phyloP scores from a whole-genome alignment of 176 grass and related monocot genomes.

The Calamus simplicifolius region DNA sequence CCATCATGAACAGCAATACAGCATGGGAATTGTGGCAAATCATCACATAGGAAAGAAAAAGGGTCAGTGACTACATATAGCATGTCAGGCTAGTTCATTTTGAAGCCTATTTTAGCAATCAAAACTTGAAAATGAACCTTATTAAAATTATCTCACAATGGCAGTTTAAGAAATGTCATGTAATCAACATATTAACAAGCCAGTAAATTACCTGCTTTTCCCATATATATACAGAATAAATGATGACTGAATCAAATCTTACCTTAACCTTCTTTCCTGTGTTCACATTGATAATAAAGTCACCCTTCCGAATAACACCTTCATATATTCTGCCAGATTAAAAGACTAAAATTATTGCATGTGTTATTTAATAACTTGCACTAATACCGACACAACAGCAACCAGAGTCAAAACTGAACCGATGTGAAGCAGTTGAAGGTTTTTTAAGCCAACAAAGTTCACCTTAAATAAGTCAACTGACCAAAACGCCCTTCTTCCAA shows the following conservation, averaged over 20 bases:
- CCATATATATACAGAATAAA: too few relatives aligned
- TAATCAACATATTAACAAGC: too few relatives aligned
- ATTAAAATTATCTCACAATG: too few relatives aligned
- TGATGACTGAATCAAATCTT: conserved; percentile 17
- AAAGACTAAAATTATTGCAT: conserved; percentile 20
- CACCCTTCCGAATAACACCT: conserved; percentile 83
- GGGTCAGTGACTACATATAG: too few relatives aligned
- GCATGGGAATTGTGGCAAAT: too few relatives aligned
- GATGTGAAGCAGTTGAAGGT: background rate
- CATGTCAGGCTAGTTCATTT: too few relatives aligned
- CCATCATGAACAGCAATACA: too few relatives aligned
- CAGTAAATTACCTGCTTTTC: too few relatives aligned
- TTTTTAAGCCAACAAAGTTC: conserved; percentile 4
- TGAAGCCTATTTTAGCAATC: too few relatives aligned
- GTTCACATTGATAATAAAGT: conserved; percentile 94
- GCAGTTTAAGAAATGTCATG: too few relatives aligned
- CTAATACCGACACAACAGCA: background rate
- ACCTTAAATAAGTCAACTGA: conserved; percentile 98
- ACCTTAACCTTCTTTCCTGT: conserved; percentile 97
- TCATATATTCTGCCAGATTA: conserved; percentile 75
- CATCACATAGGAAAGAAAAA: too few relatives aligned
- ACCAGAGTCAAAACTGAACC: background rate
- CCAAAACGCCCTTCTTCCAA: conserved; percentile 99
- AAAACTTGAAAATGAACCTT: too few relatives aligned
- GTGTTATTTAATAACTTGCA: conserved; percentile 8